phyloP scores from a whole-genome alignment of 495 filamentous ascomycete genomes.

The Bombardia bombarda region DNA sequence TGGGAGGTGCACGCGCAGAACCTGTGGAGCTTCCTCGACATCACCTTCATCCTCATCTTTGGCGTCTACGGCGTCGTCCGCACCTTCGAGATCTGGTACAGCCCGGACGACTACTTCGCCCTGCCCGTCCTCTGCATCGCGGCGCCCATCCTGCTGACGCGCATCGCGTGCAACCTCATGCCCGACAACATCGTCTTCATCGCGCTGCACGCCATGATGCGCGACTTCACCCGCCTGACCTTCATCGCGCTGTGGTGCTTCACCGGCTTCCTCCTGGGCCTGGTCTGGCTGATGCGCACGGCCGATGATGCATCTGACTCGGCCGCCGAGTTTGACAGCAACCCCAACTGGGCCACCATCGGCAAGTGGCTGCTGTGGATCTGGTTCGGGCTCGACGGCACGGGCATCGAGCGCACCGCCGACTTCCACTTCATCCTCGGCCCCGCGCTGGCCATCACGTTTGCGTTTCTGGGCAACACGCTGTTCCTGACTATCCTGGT shows the following conservation, averaged over 20 bases:
- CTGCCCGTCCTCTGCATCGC: constrained; percentile 54
- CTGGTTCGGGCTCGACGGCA: constrained; percentile 63
- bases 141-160: constrained; percentile 52
- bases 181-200: constrained; percentile 63
- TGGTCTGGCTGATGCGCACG: constrained; percentile 46
- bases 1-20: constrained; percentile 63
- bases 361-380: constrained; percentile 64
- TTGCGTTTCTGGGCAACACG: constrained; percentile 59
- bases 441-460: constrained; percentile 52
- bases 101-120: constrained; percentile 35
- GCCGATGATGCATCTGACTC: constrained; percentile 19
- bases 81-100: constrained; percentile 34
- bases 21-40: constrained; percentile 60
- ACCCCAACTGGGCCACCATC: constrained; percentile 38
- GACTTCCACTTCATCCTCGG: constrained; percentile 52
- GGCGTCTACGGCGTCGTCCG: constrained; percentile 46
- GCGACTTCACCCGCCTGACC: constrained; percentile 53
- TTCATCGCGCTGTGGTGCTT: constrained; percentile 58
- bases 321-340: constrained; percentile 15
- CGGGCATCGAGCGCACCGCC: constrained; percentile 49
- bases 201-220: constrained; percentile 58
- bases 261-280: constrained; percentile 53
- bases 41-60: constrained; percentile 51
- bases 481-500: constrained; percentile 63
- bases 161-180: constrained; percentile 58